A percentile compares a stretch with the other conserved stretches of the same genome.
Conservation (phyloP, 2,329 filamentous ascomycete genomes). For the Tolypocladium paradoxum region DNA sequence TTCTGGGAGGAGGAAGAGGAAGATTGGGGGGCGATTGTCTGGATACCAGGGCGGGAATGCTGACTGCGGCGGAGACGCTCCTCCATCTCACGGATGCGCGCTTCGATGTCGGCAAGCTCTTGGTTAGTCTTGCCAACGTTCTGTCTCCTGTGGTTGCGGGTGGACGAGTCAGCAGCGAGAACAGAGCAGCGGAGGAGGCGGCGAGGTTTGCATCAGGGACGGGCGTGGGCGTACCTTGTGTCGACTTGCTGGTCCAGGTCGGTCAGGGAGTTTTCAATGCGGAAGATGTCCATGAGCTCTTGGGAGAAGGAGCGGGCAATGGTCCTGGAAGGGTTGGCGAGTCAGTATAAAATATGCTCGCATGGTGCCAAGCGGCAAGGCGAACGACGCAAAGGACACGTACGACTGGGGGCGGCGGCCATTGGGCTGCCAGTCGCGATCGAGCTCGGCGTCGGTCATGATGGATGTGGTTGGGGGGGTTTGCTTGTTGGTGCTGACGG, state of each 20-base stretch:
- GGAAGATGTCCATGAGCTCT: constrained; percentile 81
- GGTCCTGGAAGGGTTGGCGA: constrained; percentile 43
- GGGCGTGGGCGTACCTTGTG: constrained; percentile 60
- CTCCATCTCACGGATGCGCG: constrained; percentile 75
- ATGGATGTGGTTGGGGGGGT: constrained; percentile 13
- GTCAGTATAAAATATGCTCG: neutral
- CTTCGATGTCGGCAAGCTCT: constrained; percentile 80
- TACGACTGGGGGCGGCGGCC: constrained; percentile 74
- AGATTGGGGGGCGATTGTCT: constrained; percentile 5
- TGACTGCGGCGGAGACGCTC: constrained; percentile 48
- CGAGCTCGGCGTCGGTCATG: constrained; percentile 56
- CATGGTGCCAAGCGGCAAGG: neutral
- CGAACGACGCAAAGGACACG: constrained; percentile 27
- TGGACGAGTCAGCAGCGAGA: neutral
- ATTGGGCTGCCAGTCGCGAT: constrained; percentile 72
- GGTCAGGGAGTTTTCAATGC: constrained; percentile 68
- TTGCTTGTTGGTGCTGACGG: constrained; percentile 4
- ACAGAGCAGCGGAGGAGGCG: constrained; percentile 2
- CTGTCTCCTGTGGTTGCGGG: constrained; percentile 53
- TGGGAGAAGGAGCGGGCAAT: constrained; percentile 80
- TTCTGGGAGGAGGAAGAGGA: constrained; percentile 5
- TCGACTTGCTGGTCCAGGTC: constrained; percentile 65
- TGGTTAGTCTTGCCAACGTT: constrained; percentile 61
- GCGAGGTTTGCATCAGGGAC: constrained; percentile 2
- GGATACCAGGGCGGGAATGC: constrained; percentile 8